A percentile compares a stretch with the other conserved stretches of the same genome.
These are phyloP conservation scores for Spathaspora gorwiae DNA, from an alignment of 805 yeast genomes.

Conservation along the genomic window DNA sequence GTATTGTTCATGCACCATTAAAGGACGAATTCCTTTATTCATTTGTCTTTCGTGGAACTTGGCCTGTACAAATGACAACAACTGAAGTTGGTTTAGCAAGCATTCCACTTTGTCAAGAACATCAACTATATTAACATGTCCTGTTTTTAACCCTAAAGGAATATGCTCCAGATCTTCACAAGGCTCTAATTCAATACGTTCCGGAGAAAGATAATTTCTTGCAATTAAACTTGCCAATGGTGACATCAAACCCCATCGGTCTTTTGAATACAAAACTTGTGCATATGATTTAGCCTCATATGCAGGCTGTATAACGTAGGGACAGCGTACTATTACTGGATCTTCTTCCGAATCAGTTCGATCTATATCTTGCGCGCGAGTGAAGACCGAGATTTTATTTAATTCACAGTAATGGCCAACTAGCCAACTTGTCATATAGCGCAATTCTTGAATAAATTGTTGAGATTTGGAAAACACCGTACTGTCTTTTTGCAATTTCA, in stretches of 20 bases:
- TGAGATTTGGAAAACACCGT: conserved; percentile 6
- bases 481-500: not conserved
- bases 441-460: conserved; percentile 24
- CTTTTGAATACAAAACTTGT: conserved; percentile 35
- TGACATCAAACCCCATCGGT: conserved; percentile 30
- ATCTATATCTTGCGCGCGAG: conserved; percentile 15
- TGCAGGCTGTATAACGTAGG: conserved; percentile 31
- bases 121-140: conserved; percentile 23
- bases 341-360: conserved; percentile 12
- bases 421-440: conserved; percentile 21
- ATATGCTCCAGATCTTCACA: conserved; percentile 12
- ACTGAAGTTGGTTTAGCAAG: conserved; percentile 35
- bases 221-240: conserved; percentile 30
- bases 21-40: not conserved
- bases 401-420: conserved; percentile 18
- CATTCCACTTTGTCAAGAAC: conserved; percentile 21
- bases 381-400: conserved; percentile 13
- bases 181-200: conserved; percentile 10
- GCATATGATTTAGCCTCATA: conserved; percentile 31
- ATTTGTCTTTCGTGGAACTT: conserved; percentile 14
- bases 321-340: conserved; percentile 27
- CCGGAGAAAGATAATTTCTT: conserved; percentile 22
- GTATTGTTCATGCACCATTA: conserved; percentile 7
- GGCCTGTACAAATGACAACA: conserved; percentile 16
- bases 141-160: conserved; percentile 25